These are phyloP conservation scores for Lasiodiplodia hormozganensis DNA, from an alignment of 2,329 filamentous ascomycete genomes.

Conservation along the genomic window DNA sequence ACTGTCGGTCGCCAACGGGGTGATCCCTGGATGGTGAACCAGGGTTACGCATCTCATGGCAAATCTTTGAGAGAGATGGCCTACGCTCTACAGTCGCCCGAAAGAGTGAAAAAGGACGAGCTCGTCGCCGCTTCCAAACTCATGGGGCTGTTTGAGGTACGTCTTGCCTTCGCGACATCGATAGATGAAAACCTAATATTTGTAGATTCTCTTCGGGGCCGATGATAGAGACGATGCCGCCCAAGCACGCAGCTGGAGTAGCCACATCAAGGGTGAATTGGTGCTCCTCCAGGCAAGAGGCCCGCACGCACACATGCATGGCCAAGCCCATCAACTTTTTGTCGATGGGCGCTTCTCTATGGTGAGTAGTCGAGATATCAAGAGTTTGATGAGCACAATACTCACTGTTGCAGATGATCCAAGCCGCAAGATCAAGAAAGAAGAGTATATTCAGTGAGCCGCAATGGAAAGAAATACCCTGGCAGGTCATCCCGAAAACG, in stretches of 20 bases:
- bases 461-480: slow-evolving; percentile 47
- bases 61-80: slow-evolving; percentile 37
- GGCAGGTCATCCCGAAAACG: slow-evolving; percentile 41
- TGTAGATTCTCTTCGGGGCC: slow-evolving; percentile 36
- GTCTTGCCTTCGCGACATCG: background rate
- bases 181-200: background rate
- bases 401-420: slow-evolving; percentile 32
- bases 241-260: slow-evolving; percentile 40
- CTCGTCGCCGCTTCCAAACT: slow-evolving; percentile 37
- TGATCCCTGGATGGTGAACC: slow-evolving; percentile 33
- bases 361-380: background rate
- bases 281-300: slow-evolving; percentile 36
- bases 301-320: slow-evolving; percentile 33
- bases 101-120: slow-evolving; percentile 35
- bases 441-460: slow-evolving; percentile 39
- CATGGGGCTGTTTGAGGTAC: slow-evolving; percentile 35
- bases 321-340: slow-evolving; percentile 36
- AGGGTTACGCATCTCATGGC: slow-evolving; percentile 39
- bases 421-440: slow-evolving; percentile 45
- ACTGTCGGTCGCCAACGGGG: slow-evolving; percentile 35
- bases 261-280: slow-evolving; percentile 39
- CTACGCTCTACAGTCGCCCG: slow-evolving; percentile 34
- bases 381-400: background rate
- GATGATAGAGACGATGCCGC: slow-evolving; percentile 31
- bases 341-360: slow-evolving; percentile 34